Evolutionary conservation across 2,329 filamentous ascomycete genomes (phyloP).

Genomic region (Thielaviopsis cerberus): DNA sequence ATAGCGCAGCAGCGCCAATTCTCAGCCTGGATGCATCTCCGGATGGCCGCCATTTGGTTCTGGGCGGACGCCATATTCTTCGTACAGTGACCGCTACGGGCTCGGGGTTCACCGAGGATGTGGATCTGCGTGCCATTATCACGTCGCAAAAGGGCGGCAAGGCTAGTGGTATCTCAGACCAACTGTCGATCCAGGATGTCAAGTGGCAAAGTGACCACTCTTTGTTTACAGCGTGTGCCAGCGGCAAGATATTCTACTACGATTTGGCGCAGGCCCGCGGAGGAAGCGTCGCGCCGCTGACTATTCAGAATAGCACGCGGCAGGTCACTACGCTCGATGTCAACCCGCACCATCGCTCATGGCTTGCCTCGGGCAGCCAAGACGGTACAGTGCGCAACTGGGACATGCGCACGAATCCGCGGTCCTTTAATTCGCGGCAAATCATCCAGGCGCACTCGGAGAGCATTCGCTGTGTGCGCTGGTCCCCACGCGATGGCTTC

Average conservation of each 20-base stretch:
- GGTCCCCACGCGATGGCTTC: conserved; percentile 43
- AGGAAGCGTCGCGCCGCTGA: conserved; percentile 28
- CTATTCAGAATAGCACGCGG: conserved; percentile 41
- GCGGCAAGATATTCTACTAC: conserved; percentile 46
- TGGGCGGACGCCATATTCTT: conserved; percentile 42
- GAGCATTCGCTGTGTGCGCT: conserved; percentile 42
- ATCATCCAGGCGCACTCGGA: conserved; percentile 32
- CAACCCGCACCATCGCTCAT: conserved; percentile 39
- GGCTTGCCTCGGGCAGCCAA: conserved; percentile 43
- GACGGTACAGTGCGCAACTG: conserved; percentile 45
- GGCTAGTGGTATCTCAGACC: conserved; percentile 25
- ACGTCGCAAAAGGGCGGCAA: conserved; percentile 27
- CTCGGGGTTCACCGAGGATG: conserved; percentile 32
- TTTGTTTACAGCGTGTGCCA: conserved; percentile 44
- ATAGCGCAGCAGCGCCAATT: conserved; percentile 33
- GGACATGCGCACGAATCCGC: conserved; percentile 34
- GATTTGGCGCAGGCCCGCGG: conserved; percentile 34
- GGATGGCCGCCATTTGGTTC: conserved; percentile 35
- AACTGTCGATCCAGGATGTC: conserved; percentile 45
- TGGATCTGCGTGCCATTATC: conserved; percentile 40
- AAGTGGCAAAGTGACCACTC: conserved; percentile 37
- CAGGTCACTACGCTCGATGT: conserved; percentile 46
- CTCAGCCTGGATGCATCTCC: conserved; percentile 38
- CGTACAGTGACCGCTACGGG: conserved; percentile 41
- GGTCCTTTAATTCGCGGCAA: conserved; percentile 11